Conservation (phyloP, 2,329 filamentous ascomycete species). For the Ophiosphaerella narmari region DNA sequence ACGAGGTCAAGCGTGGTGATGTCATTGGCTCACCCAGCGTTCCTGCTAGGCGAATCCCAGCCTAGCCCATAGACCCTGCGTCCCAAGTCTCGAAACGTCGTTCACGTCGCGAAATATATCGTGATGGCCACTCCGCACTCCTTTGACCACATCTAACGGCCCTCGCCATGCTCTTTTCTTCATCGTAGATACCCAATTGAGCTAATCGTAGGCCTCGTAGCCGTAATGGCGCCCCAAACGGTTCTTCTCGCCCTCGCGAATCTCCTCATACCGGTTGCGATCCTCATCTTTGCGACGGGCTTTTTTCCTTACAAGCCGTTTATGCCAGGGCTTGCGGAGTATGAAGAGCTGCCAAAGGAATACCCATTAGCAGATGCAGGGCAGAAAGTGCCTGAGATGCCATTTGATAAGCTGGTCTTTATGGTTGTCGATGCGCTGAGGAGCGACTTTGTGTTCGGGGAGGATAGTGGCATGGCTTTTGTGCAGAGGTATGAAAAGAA, state of each 20-base stretch:
- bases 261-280: conserved; percentile 72
- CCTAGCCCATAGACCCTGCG: conserved; percentile 36
- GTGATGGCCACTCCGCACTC: conserved; percentile 21
- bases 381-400: conserved; percentile 60
- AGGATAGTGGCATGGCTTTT: conserved; percentile 79
- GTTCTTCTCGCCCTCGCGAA: conserved; percentile 69
- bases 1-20: conserved; percentile 30
- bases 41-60: conserved; percentile 16
- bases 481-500: conserved; percentile 73
- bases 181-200: background rate
- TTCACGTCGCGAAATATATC: conserved; percentile 20
- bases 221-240: conserved; percentile 31
- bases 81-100: conserved; percentile 18
- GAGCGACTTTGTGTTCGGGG: conserved; percentile 90
- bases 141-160: conserved; percentile 1
- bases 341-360: conserved; percentile 61
- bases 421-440: conserved; percentile 94
- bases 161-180: background rate
- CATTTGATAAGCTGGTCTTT: conserved; percentile 89
- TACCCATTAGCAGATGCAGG: conserved; percentile 26
- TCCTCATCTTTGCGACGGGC: conserved; percentile 75
- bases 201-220: conserved; percentile 4
- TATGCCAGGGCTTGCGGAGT: conserved; percentile 79
- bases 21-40: conserved; percentile 37
- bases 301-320: conserved; percentile 99